phyloP scores from a whole-genome alignment of 2,329 filamentous ascomycete genomes.

The Balansia obtecta region DNA sequence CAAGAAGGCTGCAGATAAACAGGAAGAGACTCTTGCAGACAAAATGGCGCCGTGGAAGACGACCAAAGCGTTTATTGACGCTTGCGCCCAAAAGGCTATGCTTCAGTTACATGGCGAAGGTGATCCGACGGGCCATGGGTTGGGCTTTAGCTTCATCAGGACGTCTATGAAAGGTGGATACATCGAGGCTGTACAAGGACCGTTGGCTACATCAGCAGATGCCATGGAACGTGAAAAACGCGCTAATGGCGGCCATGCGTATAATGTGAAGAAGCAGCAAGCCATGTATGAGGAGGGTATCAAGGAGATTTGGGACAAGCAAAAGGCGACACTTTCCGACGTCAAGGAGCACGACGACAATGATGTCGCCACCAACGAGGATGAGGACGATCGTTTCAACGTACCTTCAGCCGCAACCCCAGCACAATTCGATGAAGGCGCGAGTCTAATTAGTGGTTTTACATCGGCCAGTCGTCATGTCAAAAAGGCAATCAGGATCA shows the following conservation, averaged over 20 bases:
- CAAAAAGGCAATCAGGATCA: constrained; percentile 62
- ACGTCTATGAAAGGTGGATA: constrained; percentile 98
- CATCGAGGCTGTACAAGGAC: constrained; percentile 64
- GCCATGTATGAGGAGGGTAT: constrained; percentile 87
- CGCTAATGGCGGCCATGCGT: constrained; percentile 85
- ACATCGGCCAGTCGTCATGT: constrained; percentile 50
- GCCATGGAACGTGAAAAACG: constrained; percentile 80
- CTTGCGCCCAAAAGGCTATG: constrained; percentile 93
- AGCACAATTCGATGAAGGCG: constrained; percentile 60
- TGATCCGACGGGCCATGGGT: constrained; percentile 83
- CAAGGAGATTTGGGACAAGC: constrained; percentile 80
- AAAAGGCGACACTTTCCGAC: constrained; percentile 67
- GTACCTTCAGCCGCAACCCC: constrained; percentile 58
- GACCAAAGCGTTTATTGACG: constrained; percentile 91
- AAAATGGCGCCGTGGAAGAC: constrained; percentile 94
- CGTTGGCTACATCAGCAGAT: constrained; percentile 58
- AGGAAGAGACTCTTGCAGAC: constrained; percentile 65
- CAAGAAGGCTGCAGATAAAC: constrained; percentile 34
- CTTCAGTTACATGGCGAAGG: constrained; percentile 87
- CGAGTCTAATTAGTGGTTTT: constrained; percentile 64
- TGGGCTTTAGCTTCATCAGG: constrained; percentile 94
- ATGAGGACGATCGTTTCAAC: constrained; percentile 59
- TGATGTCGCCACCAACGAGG: constrained; percentile 44
- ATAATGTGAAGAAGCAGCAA: constrained; percentile 93
- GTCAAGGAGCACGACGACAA: constrained; percentile 53